Conservation (phyloP, 768 basidiomycete genomes). For the Artomyces pyxidatus region DNA sequence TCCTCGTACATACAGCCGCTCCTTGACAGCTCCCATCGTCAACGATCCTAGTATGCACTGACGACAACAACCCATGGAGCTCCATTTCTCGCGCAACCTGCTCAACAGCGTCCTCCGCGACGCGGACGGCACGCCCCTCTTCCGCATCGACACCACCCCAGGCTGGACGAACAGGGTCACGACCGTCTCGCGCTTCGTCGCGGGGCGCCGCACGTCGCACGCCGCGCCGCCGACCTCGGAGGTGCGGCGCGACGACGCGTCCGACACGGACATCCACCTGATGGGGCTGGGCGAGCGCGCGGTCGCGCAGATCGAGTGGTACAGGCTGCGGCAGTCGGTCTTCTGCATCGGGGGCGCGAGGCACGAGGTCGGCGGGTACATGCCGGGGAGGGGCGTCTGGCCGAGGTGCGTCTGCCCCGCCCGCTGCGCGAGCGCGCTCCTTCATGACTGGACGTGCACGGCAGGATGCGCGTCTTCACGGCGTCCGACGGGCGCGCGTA, state of each 20-base stretch:
- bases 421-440: no score
- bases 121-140: background rate
- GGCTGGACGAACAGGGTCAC: background rate
- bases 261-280: background rate
- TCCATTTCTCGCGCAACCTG: background rate
- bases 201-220: no score
- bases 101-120: constrained; percentile 1
- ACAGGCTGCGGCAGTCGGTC: background rate
- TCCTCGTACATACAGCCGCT: background rate
- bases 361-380: background rate
- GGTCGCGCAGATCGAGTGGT: constrained; percentile 1
- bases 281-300: background rate
- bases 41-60: background rate
- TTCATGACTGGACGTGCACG: no score
- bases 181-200: background rate
- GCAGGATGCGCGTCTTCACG: background rate
- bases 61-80: background rate
- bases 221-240: no score
- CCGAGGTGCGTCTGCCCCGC: background rate
- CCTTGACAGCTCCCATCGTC: background rate
- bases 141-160: background rate
- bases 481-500: background rate
- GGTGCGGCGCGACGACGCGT: no score
- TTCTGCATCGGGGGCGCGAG: background rate
- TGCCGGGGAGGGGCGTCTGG: background rate